Evolutionary conservation across 495 filamentous ascomycete genomes (phyloP).

Genomic region (Aspergillus kassunensis): DNA sequence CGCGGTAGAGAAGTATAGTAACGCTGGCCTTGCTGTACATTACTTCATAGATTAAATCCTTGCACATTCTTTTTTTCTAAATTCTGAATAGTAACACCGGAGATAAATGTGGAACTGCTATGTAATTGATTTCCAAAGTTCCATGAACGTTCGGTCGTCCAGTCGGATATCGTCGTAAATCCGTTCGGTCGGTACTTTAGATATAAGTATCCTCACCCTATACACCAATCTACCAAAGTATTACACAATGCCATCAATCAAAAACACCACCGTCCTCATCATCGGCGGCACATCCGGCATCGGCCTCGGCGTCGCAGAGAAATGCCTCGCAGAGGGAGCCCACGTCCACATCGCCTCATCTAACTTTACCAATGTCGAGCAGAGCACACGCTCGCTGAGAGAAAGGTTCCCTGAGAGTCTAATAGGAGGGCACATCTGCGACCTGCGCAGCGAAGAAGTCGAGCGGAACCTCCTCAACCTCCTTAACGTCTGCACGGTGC

Average conservation of each 20-base stretch:
- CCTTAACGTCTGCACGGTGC: conserved; percentile 41
- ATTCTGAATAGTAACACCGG: too few species aligned
- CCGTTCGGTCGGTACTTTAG: too few species aligned
- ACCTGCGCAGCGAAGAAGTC: conserved; percentile 42
- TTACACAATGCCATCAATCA: not conserved
- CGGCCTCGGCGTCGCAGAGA: conserved; percentile 53
- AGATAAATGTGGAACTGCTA: too few species aligned
- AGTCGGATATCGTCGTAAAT: too few species aligned
- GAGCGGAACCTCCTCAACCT: conserved; percentile 45
- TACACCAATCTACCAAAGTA: too few species aligned
- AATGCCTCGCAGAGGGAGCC: conserved; percentile 46
- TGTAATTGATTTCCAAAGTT: too few species aligned
- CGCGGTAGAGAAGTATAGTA: too few species aligned
- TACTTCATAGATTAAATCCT: too few species aligned
- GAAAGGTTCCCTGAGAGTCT: conserved; percentile 30
- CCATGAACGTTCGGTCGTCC: too few species aligned
- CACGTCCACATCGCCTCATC: conserved; percentile 54
- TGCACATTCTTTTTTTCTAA: too few species aligned
- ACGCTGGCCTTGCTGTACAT: too few species aligned
- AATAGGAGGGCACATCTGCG: conserved; percentile 39
- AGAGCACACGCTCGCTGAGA: conserved; percentile 37
- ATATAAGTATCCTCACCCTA: too few species aligned
- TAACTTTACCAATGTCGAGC: conserved; percentile 36
- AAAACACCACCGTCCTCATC: conserved; percentile 36
- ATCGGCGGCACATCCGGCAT: conserved; percentile 55